A percentile compares a stretch with the other conserved stretches of the same genome.
phyloP scores from a whole-genome alignment of 2,329 filamentous ascomycete genomes.

The Coniochaeta pulveracea region DNA sequence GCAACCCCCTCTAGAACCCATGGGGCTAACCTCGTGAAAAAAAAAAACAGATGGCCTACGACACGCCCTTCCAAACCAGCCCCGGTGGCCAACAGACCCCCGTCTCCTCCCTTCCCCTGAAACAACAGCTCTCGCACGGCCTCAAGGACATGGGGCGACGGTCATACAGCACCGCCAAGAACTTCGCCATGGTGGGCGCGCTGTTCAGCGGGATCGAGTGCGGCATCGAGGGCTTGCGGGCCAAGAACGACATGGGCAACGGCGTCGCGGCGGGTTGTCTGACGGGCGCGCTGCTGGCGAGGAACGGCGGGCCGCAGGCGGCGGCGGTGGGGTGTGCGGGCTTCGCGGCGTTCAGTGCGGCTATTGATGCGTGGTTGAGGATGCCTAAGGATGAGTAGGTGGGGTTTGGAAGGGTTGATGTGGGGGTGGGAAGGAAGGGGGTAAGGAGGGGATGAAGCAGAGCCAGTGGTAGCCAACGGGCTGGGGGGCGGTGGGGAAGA shows the following conservation, averaged over 20 bases:
- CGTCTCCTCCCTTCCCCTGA: conserved; percentile 58
- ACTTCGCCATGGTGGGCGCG: conserved; percentile 88
- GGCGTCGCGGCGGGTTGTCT: conserved; percentile 80
- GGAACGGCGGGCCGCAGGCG: conserved; percentile 81
- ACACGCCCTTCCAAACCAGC: conserved; percentile 65
- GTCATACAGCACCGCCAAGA: conserved; percentile 76
- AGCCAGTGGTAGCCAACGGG: not conserved
- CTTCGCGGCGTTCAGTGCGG: conserved; percentile 85
- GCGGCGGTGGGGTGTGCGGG: conserved; percentile 79
- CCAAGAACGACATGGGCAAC: conserved; percentile 89
- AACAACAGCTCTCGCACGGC: conserved; percentile 72
- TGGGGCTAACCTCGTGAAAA: not conserved
- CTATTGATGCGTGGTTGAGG: conserved; percentile 86
- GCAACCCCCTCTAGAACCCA: not conserved
- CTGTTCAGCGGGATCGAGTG: conserved; percentile 92
- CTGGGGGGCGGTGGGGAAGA: not conserved
- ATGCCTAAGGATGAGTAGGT: conserved; percentile 53
- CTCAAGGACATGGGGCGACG: conserved; percentile 92
- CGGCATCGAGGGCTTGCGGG: conserved; percentile 82
- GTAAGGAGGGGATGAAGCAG: not conserved
- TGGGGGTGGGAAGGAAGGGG: not conserved
- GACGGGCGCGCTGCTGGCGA: conserved; percentile 79
- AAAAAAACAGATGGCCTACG: conserved; percentile 77
- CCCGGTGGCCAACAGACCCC: conserved; percentile 22
- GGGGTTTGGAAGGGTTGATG: not conserved